Base-by-base conservation (phyloP, 208 protist genomes). In the Leishmania guyanensis region DNA sequence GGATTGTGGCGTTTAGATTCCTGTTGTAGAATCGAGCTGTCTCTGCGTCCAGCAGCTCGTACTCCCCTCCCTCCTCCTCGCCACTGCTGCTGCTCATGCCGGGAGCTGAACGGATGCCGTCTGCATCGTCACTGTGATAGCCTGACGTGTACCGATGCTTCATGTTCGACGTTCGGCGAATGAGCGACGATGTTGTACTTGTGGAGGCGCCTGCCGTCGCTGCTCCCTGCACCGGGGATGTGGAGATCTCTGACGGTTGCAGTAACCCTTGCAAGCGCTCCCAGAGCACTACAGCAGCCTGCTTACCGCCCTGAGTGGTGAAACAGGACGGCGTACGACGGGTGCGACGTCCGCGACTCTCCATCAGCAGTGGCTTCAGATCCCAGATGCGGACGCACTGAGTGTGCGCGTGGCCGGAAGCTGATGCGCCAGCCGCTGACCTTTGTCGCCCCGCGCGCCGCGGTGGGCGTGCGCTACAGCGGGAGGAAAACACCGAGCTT, bases 311-410 rank as follows among this genome's bases (percentile, higher is more conserved):
- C 65, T 81, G 54, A 20, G 71, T 69, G 17, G 79, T 82, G 81
- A 81, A 82, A 48, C 77, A 29, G 76, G 70, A 71, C 66, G 69
- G 70, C 9, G 75, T 78, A 56, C 81, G 82, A 53, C 73, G 76
- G 33, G 77, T 77, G 9, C 84, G 83, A 36, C 73, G 80, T 17
- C 81, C 83, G 29, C 88, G 87, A 26, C 84, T 84, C 80, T 91
- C 87, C 87, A 91, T 91, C 66, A 93, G 86, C 60, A 90, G 79
- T 65, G 90, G 86, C 82, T 93, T 93, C 50, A 93, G 79, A 79
- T 93, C 90, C 90, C 90, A 93, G 36, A 93, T 87, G 51, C 82
- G 85, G 16, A 93, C 87, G 66, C 86, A 87, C 62, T 65, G 66
- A 48, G 84, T 81, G 84, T 91, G 81, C 29, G 71, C 77, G 81